Conservation (phyloP, 495 filamentous ascomycete species). For the Choiromyces venosus region DNA sequence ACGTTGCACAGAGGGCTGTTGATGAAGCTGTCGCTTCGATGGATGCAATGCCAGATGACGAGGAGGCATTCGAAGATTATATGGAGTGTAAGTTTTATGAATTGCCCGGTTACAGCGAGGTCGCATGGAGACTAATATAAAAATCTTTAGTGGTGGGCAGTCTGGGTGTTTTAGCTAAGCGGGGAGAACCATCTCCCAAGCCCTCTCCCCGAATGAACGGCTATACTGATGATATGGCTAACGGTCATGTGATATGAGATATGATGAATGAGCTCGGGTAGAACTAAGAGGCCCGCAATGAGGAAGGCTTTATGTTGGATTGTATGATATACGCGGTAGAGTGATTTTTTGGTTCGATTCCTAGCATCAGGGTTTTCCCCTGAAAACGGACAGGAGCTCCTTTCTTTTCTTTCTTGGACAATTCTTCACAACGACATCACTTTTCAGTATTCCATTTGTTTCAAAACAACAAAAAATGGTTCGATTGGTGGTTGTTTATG, state of each 20-base stretch:
- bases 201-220: conserved; percentile 25
- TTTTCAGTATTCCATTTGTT: neutral
- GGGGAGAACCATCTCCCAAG: conserved; percentile 39
- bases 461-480: neutral
- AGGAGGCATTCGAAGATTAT: conserved; percentile 49
- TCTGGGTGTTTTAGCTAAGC: conserved; percentile 48
- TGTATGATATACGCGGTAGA: neutral
- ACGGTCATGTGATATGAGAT: conserved; percentile 19
- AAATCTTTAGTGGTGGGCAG: conserved; percentile 44
- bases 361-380: neutral
- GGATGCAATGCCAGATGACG: conserved; percentile 84
- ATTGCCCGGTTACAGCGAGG: neutral
- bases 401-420: neutral
- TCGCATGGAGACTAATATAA: neutral
- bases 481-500: neutral
- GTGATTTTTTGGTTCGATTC: neutral
- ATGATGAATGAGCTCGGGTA: neutral
- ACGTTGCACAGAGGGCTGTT: conserved; percentile 74
- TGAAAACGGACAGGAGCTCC: neutral
- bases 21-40: conserved; percentile 83
- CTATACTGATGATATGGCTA: conserved; percentile 8
- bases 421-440: neutral
- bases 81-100: conserved; percentile 38
- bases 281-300: neutral
- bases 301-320: neutral